Evolutionary conservation across 2,329 filamentous ascomycete genomes (phyloP), one percentile per base, ranked within the genome.

Genomic region (Dendryphion nanum): DNA sequence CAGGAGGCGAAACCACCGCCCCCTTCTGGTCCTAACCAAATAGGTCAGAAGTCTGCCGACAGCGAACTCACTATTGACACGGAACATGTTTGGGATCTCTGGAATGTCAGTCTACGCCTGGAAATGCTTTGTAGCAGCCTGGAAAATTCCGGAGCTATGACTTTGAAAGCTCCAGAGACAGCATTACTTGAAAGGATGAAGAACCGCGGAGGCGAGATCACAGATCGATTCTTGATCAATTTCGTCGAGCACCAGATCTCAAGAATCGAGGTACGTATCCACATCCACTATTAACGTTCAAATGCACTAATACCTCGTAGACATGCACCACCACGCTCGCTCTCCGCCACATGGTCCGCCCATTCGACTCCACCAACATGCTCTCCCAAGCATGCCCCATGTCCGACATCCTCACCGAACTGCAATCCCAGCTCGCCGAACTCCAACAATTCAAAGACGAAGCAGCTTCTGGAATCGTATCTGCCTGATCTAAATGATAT

Each of bases 171-270:
- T 38, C 89, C 90, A 0, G 89, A 95, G 68, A 87, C 86, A 23
- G 85, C 87, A 50, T 70, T 97, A 39, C 71, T 96, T 49, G 89
- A 95, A 58, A 73, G 77, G 47, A 81, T 85, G 69, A 84, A 81
- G 64, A 73, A 75, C 41, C 70, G 83, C 29, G 88, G 86, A 35
- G 89, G 88, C 8, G 89, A 96, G 61, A 80, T 96, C 37, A 89
- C 90, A 18, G 93, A 97, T 72, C 76, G 81, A 37, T 91, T 95
- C 66, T 72, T 97, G 66, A 70, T 95, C 39, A 89, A 88, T 57
- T 89, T 98, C 57, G 78, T 97, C 64, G 90, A 95, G 63, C 90
- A 97, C 62, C 89, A 96, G 75, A 86, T 98, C 52, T 90, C 86
- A 63, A 82, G 93, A 57, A 94, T 98, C 63, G 93, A 98, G 82